Conservation (phyloP, 129 eudicot genomes). For the Artemisia tridentata region DNA sequence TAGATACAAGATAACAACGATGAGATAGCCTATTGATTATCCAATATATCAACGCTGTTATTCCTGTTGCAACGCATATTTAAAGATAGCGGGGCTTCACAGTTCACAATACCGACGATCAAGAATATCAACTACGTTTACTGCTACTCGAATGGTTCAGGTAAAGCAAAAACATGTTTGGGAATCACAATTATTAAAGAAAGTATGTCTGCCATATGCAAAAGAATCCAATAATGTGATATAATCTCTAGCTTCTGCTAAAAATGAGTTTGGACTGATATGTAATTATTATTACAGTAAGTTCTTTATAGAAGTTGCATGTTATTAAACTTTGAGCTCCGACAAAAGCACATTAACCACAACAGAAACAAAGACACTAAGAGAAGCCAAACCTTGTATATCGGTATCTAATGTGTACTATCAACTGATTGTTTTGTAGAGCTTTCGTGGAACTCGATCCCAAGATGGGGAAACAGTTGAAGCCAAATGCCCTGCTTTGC, state of each 20-base stretch:
- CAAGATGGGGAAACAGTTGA: constrained; percentile 74
- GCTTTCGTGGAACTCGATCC: constrained; percentile 77
- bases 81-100: constrained; percentile 78
- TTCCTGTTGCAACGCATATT: constrained; percentile 75
- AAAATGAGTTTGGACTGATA: too few relatives aligned
- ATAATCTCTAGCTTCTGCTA: too few relatives aligned
- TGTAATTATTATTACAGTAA: too few relatives aligned
- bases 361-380: too few relatives aligned
- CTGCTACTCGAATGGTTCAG: constrained; percentile 69
- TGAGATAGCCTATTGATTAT: constrained; percentile 79
- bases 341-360: too few relatives aligned
- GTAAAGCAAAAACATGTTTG: constrained; percentile 28
- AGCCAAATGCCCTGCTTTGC: constrained; percentile 82
- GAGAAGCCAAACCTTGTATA: neutral
- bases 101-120: constrained; percentile 67
- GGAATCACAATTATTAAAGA: too few relatives aligned
- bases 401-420: neutral
- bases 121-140: constrained; percentile 36
- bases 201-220: too few relatives aligned
- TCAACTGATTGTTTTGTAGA: constrained; percentile 38
- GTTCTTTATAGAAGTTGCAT: too few relatives aligned
- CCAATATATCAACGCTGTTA: constrained; percentile 77
- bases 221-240: too few relatives aligned
- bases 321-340: too few relatives aligned
- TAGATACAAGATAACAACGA: constrained; percentile 87